Evolutionary conservation across 495 filamentous ascomycete species (phyloP).

Genomic region (Penicillium nucicola): DNA sequence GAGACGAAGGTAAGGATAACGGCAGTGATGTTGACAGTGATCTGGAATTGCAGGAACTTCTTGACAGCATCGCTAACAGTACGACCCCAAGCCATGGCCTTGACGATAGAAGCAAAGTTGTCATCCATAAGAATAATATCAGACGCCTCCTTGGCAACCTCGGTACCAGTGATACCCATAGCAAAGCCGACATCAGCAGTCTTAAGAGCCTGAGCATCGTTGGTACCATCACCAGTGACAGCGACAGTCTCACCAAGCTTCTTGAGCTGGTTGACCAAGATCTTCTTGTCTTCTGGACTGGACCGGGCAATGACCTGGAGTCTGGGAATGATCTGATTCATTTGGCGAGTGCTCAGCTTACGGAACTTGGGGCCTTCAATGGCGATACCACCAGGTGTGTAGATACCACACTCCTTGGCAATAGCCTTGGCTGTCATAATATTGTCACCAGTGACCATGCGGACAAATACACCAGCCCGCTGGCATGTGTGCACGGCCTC

Average conservation of each 20-base stretch:
- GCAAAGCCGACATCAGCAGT: conserved; percentile 88
- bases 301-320: conserved; percentile 84
- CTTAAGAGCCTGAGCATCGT: conserved; percentile 85
- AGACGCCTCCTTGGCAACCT: conserved; percentile 92
- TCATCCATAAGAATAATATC: conserved; percentile 93
- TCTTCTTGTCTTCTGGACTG: conserved; percentile 80
- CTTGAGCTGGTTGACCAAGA: conserved; percentile 75
- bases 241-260: conserved; percentile 87
- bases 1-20: conserved; percentile 82
- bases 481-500: conserved; percentile 75
- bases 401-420: conserved; percentile 80
- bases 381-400: conserved; percentile 66
- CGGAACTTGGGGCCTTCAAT: conserved; percentile 84
- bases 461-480: conserved; percentile 75
- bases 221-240: conserved; percentile 91
- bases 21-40: conserved; percentile 88
- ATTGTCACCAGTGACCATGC: conserved; percentile 93
- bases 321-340: conserved; percentile 67
- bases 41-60: conserved; percentile 91
- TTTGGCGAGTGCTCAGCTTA: conserved; percentile 61
- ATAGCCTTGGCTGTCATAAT: conserved; percentile 82
- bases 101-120: conserved; percentile 87
- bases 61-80: conserved; percentile 86
- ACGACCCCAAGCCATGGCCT: conserved; percentile 83
- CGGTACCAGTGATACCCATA: conserved; percentile 88